These are phyloP conservation scores for Arbutus unedo DNA, from an alignment of 148 eudicot species.

Conservation along the genomic window DNA sequence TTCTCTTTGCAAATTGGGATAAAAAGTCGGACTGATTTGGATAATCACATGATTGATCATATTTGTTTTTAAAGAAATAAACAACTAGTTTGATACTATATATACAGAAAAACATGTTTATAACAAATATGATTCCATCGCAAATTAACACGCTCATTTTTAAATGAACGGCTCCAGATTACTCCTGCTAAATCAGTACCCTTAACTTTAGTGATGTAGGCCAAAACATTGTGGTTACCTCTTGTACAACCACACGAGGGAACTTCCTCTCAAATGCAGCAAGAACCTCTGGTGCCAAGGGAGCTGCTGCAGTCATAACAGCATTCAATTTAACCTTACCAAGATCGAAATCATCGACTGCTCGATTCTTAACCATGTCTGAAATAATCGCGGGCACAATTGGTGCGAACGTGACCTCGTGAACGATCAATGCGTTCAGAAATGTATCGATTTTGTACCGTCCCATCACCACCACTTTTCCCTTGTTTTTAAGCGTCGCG, in stretches of 20 bases:
- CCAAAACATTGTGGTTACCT: slow-evolving; percentile 53
- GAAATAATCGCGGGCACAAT: slow-evolving; percentile 86
- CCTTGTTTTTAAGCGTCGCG: slow-evolving; percentile 78
- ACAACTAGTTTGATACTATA: no score
- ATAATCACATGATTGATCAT: no score
- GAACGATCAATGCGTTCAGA: slow-evolving; percentile 47
- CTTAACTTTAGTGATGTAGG: no score
- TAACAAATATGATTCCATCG: no score
- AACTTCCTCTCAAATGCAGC: slow-evolving; percentile 69
- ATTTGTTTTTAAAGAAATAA: no score
- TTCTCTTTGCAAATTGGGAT: no score
- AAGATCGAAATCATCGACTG: slow-evolving; percentile 78
- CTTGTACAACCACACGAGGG: slow-evolving; percentile 77
- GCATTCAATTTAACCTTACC: slow-evolving; percentile 57
- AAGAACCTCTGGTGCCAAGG: slow-evolving; percentile 86
- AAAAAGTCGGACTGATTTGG: no score
- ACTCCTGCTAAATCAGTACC: no score
- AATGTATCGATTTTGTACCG: slow-evolving; percentile 68
- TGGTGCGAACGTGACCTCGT: slow-evolving; percentile 81
- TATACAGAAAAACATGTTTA: no score
- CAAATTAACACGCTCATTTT: no score
- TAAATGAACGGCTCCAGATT: no score
- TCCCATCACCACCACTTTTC: slow-evolving; percentile 86
- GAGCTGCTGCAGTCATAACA: slow-evolving; percentile 97
- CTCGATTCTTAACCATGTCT: slow-evolving; percentile 62